Conservation (phyloP, 2,329 filamentous ascomycete species). For the Hirsutella rhossiliensis region DNA sequence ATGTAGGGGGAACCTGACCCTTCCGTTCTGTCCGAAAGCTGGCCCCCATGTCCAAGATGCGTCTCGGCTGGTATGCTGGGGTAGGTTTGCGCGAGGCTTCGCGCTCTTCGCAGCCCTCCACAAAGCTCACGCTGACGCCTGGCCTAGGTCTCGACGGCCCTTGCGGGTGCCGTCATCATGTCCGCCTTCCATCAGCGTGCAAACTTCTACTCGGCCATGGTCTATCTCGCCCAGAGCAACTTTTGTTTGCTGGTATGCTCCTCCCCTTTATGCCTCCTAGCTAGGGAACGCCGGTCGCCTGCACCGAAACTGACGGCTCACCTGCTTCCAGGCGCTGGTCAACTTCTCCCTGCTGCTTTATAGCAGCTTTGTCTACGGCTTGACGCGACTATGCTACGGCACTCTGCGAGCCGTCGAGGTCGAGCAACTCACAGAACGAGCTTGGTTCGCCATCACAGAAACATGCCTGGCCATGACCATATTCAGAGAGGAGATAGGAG, state of each 20-base stretch:
- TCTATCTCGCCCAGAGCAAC: slow-evolving; percentile 93
- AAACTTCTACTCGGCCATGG: slow-evolving; percentile 97
- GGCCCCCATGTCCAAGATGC: slow-evolving; percentile 33
- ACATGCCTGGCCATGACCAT: slow-evolving; percentile 97
- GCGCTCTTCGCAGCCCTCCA: neutral
- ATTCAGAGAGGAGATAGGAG: slow-evolving; percentile 87
- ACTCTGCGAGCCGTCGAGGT: slow-evolving; percentile 85
- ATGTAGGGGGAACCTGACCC: neutral
- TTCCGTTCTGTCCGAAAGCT: neutral
- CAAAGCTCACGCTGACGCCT: slow-evolving; percentile 7
- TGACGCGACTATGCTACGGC: slow-evolving; percentile 86
- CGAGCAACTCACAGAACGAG: slow-evolving; percentile 93
- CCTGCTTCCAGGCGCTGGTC: slow-evolving; percentile 57
- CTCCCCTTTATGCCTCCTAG: slow-evolving; percentile 1
- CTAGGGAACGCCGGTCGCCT: neutral
- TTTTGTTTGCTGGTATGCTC: slow-evolving; percentile 72
- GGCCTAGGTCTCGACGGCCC: slow-evolving; percentile 61
- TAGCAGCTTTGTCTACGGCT: slow-evolving; percentile 67
- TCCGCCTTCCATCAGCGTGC: slow-evolving; percentile 90
- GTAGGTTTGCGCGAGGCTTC: slow-evolving; percentile 26
- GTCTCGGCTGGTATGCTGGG: slow-evolving; percentile 48
- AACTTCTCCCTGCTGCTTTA: slow-evolving; percentile 81
- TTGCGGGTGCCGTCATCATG: slow-evolving; percentile 72
- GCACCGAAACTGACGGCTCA: neutral
- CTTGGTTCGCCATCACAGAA: slow-evolving; percentile 96